A percentile compares a stretch with the other conserved stretches of the same genome.
Evolutionary conservation across 2,329 filamentous ascomycete genomes (phyloP).

Genomic region (Cadophora gregata): DNA sequence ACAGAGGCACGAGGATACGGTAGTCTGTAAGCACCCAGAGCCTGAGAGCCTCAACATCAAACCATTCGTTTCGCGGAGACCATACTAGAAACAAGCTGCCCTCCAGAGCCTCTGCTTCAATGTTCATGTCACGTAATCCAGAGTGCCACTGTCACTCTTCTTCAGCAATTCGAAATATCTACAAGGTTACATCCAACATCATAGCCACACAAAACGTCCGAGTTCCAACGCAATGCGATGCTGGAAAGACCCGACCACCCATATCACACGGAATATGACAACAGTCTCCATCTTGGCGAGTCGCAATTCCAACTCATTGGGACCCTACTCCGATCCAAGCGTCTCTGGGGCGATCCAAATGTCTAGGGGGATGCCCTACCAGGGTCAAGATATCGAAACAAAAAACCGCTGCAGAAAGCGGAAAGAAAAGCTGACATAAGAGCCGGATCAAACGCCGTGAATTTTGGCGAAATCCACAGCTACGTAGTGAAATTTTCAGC

Average conservation of each 20-base stretch:
- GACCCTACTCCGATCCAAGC: not conserved
- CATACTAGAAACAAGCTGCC: not conserved
- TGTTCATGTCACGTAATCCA: not conserved
- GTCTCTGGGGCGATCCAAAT: not conserved
- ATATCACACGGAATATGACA: not conserved
- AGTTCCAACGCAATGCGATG: constrained; percentile 2
- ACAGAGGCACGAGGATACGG: not conserved
- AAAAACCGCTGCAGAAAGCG: not conserved
- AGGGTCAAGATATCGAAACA: not conserved
- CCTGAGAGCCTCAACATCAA: not conserved
- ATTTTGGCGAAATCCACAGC: not conserved
- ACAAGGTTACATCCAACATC: constrained; percentile 3
- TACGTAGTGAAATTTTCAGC: not conserved
- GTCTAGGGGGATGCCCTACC: not conserved
- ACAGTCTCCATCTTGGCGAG: not conserved
- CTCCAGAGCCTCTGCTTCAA: not conserved
- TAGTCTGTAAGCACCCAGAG: not conserved
- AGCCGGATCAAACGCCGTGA: not conserved
- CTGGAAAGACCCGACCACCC: not conserved
- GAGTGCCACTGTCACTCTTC: not conserved
- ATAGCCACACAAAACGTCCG: too few relatives aligned
- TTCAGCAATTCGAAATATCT: not conserved
- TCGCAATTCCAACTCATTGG: constrained; percentile 2
- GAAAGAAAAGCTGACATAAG: not conserved
- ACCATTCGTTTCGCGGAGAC: not conserved